Evolutionary conservation across 2,329 filamentous ascomycete genomes (phyloP).

Genomic region (Tolypocladium nubicola): DNA sequence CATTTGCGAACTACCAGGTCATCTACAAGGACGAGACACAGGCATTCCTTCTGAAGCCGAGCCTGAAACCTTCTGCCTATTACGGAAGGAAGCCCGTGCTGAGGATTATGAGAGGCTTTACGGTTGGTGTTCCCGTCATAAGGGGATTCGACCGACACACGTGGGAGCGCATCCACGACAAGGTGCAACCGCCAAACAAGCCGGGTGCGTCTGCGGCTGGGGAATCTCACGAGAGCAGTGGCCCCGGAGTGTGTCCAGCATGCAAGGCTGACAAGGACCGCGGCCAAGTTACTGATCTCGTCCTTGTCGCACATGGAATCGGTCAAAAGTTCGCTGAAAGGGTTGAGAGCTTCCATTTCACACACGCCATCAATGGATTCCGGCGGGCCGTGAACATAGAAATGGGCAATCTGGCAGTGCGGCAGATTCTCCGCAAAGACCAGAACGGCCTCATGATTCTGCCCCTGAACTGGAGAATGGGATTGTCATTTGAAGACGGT

Average conservation of each 20-base stretch:
- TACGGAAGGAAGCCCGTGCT: constrained; percentile 72
- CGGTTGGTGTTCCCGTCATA: constrained; percentile 78
- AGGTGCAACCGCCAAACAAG: constrained; percentile 23
- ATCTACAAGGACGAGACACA: constrained; percentile 70
- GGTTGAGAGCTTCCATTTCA: constrained; percentile 95
- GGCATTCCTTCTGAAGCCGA: constrained; percentile 81
- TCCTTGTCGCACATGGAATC: constrained; percentile 90
- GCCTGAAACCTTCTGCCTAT: constrained; percentile 72
- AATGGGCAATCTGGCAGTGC: constrained; percentile 63
- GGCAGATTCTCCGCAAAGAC: constrained; percentile 61
- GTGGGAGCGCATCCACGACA: constrained; percentile 64
- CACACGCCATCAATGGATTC: constrained; percentile 87
- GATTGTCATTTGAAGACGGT: constrained; percentile 76
- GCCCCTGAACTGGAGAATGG: constrained; percentile 88
- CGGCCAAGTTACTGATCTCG: constrained; percentile 71
- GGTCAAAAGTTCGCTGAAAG: constrained; percentile 92
- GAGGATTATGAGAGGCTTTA: constrained; percentile 73
- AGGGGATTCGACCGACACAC: constrained; percentile 71
- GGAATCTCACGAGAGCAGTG: constrained; percentile 17
- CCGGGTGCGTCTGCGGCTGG: constrained; percentile 14
- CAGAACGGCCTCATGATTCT: constrained; percentile 89
- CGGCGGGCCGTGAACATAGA: constrained; percentile 80
- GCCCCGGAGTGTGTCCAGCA: constrained; percentile 35
- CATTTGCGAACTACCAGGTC: constrained; percentile 68
- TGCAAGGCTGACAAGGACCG: constrained; percentile 53